These are phyloP conservation scores for Croton setiger DNA, from an alignment of 441 rosid species.

Conservation along the genomic window DNA sequence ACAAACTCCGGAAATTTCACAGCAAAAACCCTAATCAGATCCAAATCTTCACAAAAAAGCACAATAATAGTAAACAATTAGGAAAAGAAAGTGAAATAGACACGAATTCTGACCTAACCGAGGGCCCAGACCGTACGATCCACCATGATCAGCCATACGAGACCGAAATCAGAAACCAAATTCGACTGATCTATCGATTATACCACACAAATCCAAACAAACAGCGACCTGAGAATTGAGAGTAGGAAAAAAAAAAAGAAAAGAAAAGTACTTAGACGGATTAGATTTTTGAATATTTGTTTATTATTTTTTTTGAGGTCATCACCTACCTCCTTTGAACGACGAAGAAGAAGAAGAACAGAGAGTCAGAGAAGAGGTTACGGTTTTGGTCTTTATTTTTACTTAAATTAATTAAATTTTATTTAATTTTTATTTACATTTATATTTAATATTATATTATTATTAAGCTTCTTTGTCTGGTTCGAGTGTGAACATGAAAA, in stretches of 20 bases:
- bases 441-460: background rate
- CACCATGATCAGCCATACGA: conserved; percentile 65
- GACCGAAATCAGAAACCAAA: background rate
- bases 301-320: background rate
- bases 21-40: conserved; percentile 8
- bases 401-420: background rate
- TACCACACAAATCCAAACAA: background rate
- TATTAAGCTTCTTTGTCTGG: background rate
- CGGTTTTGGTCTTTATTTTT: background rate
- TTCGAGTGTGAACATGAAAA: background rate
- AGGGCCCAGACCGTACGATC: conserved; percentile 51
- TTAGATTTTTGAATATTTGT: too few species aligned
- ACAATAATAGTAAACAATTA: conserved; percentile 3
- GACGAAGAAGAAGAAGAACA: too few species aligned
- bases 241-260: background rate
- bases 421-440: background rate
- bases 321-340: conserved; percentile 2
- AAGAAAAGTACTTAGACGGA: background rate
- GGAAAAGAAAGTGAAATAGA: conserved; percentile 8
- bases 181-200: conserved; percentile 4
- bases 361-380: background rate
- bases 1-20: background rate
- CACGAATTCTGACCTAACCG: conserved; percentile 52
- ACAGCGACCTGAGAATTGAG: background rate
- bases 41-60: conserved; percentile 16